These are phyloP conservation scores for Fusarium floridanum DNA, from an alignment of 2,329 filamentous ascomycete genomes.

Conservation along the genomic window DNA sequence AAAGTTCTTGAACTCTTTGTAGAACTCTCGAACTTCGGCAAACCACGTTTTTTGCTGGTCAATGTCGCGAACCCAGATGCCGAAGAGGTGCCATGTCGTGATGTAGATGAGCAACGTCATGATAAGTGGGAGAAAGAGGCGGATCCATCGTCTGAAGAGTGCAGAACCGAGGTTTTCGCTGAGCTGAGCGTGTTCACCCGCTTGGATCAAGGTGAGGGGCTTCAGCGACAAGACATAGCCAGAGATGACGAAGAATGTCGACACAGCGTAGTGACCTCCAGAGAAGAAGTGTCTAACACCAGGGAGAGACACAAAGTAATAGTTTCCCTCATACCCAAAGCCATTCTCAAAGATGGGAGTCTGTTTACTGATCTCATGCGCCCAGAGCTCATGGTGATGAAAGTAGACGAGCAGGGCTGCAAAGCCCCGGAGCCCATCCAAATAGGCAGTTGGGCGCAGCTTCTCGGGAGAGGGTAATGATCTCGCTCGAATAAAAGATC, in stretches of 20 bases:
- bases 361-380: slow-evolving; percentile 57
- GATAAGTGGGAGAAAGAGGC: slow-evolving; percentile 66
- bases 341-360: slow-evolving; percentile 63
- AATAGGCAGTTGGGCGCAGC: slow-evolving; percentile 67
- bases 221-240: slow-evolving; percentile 69
- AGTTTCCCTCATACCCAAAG: slow-evolving; percentile 63
- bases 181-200: slow-evolving; percentile 56
- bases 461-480: slow-evolving; percentile 35
- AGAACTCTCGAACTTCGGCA: slow-evolving; percentile 65
- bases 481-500: slow-evolving; percentile 28
- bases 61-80: slow-evolving; percentile 57
- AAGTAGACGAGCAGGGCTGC: slow-evolving; percentile 75
- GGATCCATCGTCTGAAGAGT: slow-evolving; percentile 63
- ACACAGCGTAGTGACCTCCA: slow-evolving; percentile 72
- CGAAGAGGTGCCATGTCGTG: slow-evolving; percentile 66
- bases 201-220: slow-evolving; percentile 60
- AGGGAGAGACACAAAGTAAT: slow-evolving; percentile 67
- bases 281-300: slow-evolving; percentile 70
- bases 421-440: slow-evolving; percentile 75
- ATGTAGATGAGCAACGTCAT: slow-evolving; percentile 65
- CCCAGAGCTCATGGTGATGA: slow-evolving; percentile 72
- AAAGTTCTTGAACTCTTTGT: slow-evolving; percentile 74
- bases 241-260: slow-evolving; percentile 69
- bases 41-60: slow-evolving; percentile 56
- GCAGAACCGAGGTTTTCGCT: slow-evolving; percentile 61